Base-by-base conservation (phyloP, 306 rosid species). In the Parietaria judaica region DNA sequence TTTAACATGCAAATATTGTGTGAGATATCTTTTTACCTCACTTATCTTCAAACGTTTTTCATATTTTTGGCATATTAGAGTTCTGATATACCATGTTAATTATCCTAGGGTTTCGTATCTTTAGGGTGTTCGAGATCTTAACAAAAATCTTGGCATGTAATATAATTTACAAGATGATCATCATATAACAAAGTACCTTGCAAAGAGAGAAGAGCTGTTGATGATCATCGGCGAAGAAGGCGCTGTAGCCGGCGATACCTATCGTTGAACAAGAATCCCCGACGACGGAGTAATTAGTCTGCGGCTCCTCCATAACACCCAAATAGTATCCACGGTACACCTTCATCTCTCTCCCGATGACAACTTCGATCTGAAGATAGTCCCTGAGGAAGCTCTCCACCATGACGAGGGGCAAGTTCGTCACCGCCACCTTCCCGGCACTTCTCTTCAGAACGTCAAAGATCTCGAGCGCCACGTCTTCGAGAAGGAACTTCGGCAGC, bases 351-450 rank as follows among this genome's bases (percentile, higher is more conserved):
- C 82, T 85, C 3, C 88, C 96, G 14, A 68, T 72, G 9, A 91
- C 86, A 14, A 62, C 60, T 66, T 91, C 96, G 63, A 83, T 66
- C 60, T 81, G 84, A 77, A 91, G 54, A 67, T 91, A 91, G 53
- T 91, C 98, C 66, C 68, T 85, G 60, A 88, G 66, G 73, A 87
- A 85, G 60, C 86, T 68, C 66, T 87, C 96, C 14, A 88, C 82
- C 96, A 87, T 83, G 1, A 88, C 82, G 50, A 44, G 68, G 8
- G 97, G 97, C 1, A 87, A 39, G 41, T 80, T 67, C 31, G 64
- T 87, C 0, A 91, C 82, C 5, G 76, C 92, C 36, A 91, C 77
- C 63, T 72, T 88, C 66, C 61, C 71, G 78, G 73, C 37, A 83
- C 87, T 45, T 41, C 72, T 7, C 50, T 2, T 82, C 13, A 91